Percentiles rank a stretch among this genome's conserved stretches.
phyloP scores from a whole-genome alignment of 108 stramenopile genomes.

The Pseudonitzschia multiseries region DNA sequence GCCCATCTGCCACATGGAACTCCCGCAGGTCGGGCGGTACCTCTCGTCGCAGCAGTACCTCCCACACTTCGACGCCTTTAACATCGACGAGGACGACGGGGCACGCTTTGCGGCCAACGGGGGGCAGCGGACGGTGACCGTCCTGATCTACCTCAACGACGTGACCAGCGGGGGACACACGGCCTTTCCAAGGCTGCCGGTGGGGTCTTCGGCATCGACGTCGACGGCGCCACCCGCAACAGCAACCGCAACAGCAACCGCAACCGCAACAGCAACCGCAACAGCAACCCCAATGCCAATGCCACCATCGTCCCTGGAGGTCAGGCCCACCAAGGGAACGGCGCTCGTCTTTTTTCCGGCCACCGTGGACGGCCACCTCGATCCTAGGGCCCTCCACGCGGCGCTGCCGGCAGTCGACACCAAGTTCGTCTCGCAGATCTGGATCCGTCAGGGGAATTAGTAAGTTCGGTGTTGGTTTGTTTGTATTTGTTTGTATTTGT shows the following conservation, averaged over 20 bases:
- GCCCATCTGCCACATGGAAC: constrained; percentile 83
- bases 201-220: background rate
- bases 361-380: constrained; percentile 85
- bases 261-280: too few relatives aligned
- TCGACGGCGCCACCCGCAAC: background rate
- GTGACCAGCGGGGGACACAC: constrained; percentile 86
- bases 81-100: constrained; percentile 84
- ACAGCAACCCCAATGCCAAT: constrained; percentile 89
- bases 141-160: constrained; percentile 94
- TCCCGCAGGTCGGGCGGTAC: constrained; percentile 94
- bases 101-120: constrained; percentile 83
- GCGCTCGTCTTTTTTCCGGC: constrained; percentile 97
- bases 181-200: constrained; percentile 75
- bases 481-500: background rate
- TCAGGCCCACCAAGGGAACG: constrained; percentile 76
- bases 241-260: constrained; percentile 50
- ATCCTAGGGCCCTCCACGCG: constrained; percentile 88
- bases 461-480: background rate
- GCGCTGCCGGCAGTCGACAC: constrained; percentile 86
- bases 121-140: constrained; percentile 95
- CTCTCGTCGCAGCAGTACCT: constrained; percentile 77
- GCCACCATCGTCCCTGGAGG: constrained; percentile 54
- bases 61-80: constrained; percentile 89
- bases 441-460: constrained; percentile 93
- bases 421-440: constrained; percentile 96